Evolutionary conservation across 176 grass and related monocot genomes (phyloP).

Genomic region (Bonia amplexicaulis): DNA sequence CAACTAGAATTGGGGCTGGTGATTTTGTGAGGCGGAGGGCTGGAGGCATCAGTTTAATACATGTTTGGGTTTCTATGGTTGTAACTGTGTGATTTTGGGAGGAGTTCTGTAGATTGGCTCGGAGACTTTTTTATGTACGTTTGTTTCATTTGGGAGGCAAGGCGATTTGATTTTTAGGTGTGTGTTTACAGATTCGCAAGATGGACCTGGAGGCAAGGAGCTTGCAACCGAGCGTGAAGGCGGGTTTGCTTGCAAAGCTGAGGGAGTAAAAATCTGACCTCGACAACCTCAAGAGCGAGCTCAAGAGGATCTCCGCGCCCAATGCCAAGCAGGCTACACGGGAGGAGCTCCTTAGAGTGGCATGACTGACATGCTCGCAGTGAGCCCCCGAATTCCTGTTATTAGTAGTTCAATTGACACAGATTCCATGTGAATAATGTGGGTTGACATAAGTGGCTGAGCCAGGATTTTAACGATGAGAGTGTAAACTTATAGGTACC

Average conservation of each 20-base stretch:
- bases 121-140: neutral
- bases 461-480: too few relatives aligned
- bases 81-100: neutral
- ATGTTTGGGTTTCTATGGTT: neutral
- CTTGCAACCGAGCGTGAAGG: constrained; percentile 72
- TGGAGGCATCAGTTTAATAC: neutral
- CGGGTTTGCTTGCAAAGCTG: constrained; percentile 72
- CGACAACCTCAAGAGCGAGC: constrained; percentile 72
- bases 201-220: constrained; percentile 96
- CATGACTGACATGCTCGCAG: constrained; percentile 68
- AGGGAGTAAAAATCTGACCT: constrained; percentile 94
- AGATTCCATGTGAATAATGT: neutral
- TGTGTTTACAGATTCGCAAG: constrained; percentile 54
- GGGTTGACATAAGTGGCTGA: neutral
- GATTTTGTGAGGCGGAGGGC: neutral
- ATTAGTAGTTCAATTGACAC: neutral
- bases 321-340: constrained; percentile 63
- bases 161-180: neutral
- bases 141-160: neutral
- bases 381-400: constrained; percentile 20
- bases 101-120: neutral
- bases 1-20: neutral
- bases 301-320: constrained; percentile 60
- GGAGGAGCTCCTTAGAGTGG: constrained; percentile 82
- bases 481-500: too few relatives aligned